Evolutionary conservation across 2,329 filamentous ascomycete species (phyloP), one percentile per base, ranked within the genome.

Genomic region (Stemphylium lycopersici): DNA sequence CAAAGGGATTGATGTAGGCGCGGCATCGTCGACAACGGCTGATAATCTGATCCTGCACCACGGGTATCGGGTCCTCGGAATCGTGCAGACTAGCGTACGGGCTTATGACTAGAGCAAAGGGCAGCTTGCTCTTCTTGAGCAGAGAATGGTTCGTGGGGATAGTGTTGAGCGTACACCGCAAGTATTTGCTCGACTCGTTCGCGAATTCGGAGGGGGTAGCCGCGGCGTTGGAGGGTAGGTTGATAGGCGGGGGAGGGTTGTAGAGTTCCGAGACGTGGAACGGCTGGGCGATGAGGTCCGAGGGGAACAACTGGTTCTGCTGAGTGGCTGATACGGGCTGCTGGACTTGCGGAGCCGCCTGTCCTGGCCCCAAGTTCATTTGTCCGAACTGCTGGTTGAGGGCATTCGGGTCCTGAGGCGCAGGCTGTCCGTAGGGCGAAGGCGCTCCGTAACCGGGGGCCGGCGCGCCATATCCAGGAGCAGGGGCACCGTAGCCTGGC

Each of bases 21-120:
- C 95, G 85, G 79, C 95, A 99, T 78, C 95, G 88, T 76, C 95
- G 87, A 81, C 95, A 99, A 70, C 95, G 88, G 52, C 93, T 96
- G 74, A 99, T 99, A 62, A 98, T 90, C 78, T 98, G 95, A 75
- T 99, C 95, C 71, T 96, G 90, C 24, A 98, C 90, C 43, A 99
- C 87, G 6, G 93, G 95, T 1, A 99, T 87, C 20, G 87, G 85
- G 67, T 98, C 95, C 76, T 98, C 93, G 16, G 90, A 85, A 74
- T 99, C 95, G 73, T 97, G 93, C 26, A 99, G 86, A 22, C 93
- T 87, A 34, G 88, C 91, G 71, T 98, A 99, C 12, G 95, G 95
- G 77, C 98, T 93, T 63, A 99, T 97, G 59, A 98, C 88, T 33
- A 99, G 87, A 36, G 93, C 93, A 73, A 98, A 96, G 0, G 95